These are phyloP conservation scores for Sideroxylon spinosum DNA, from an alignment of 179 eudicot species.

Conservation along the genomic window DNA sequence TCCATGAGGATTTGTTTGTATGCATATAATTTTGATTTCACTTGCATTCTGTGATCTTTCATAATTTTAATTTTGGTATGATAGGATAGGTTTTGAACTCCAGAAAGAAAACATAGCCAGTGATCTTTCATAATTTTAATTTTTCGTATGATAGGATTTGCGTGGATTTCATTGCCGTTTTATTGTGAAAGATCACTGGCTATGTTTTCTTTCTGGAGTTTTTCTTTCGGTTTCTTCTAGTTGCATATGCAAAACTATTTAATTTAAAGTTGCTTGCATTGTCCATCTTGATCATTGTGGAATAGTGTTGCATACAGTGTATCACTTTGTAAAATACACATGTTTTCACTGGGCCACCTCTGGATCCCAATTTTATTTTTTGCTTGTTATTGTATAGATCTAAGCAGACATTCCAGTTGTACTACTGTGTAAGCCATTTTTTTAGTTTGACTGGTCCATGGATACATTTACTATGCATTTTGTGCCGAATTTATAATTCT, in stretches of 20 bases:
- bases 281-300: neutral
- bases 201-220: too few species aligned
- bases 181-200: too few species aligned
- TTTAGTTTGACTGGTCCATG: neutral
- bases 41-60: neutral
- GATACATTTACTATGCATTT: neutral
- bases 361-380: neutral
- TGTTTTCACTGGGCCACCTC: neutral
- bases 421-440: neutral
- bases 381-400: neutral
- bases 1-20: neutral
- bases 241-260: too few species aligned
- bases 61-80: neutral
- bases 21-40: neutral
- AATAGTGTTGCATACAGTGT: neutral
- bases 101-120: too few species aligned
- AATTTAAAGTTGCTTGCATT: neutral
- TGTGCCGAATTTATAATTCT: neutral
- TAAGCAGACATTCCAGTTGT: neutral
- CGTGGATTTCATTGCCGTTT: neutral
- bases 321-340: constrained; percentile 4
- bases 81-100: too few species aligned
- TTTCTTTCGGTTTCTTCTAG: too few species aligned
- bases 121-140: too few species aligned
- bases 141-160: too few species aligned